Conservation (phyloP, 2,329 filamentous ascomycete genomes). For the Arthrobotrys conoides region DNA sequence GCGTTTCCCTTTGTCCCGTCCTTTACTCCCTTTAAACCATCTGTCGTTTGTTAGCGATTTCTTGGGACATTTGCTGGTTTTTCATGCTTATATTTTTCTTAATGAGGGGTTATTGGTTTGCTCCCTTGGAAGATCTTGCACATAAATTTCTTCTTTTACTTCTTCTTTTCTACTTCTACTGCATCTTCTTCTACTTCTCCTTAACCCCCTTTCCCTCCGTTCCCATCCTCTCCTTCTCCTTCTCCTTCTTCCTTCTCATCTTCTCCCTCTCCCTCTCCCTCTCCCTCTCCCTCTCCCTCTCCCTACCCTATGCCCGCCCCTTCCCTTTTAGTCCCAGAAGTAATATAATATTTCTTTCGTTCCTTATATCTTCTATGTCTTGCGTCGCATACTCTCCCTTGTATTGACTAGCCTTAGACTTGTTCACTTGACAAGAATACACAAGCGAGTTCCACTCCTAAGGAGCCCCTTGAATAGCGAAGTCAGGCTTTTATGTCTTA, state of each 20-base stretch:
- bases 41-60: constrained; percentile 57
- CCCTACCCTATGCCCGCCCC: background rate
- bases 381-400: background rate
- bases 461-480: background rate
- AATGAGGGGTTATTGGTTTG: constrained; percentile 11
- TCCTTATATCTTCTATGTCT: constrained; percentile 5
- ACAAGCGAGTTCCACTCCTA: background rate
- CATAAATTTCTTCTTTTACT: constrained; percentile 13
- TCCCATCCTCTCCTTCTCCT: background rate
- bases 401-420: constrained; percentile 11
- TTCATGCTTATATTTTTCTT: constrained; percentile 23
- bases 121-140: constrained; percentile 7
- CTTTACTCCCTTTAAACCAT: constrained; percentile 8
- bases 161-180: background rate
- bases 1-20: constrained; percentile 37
- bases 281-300: background rate
- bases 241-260: background rate
- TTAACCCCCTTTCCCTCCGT: too few species aligned
- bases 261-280: too few species aligned
- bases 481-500: background rate
- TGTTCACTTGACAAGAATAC: constrained; percentile 9
- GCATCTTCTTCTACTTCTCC: background rate
- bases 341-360: constrained; percentile 29
- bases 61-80: constrained; percentile 21
- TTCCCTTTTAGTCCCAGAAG: constrained; percentile 7